Base-by-base conservation (phyloP, 2,329 filamentous ascomycete species). In the Chrysoporthe cubensis region DNA sequence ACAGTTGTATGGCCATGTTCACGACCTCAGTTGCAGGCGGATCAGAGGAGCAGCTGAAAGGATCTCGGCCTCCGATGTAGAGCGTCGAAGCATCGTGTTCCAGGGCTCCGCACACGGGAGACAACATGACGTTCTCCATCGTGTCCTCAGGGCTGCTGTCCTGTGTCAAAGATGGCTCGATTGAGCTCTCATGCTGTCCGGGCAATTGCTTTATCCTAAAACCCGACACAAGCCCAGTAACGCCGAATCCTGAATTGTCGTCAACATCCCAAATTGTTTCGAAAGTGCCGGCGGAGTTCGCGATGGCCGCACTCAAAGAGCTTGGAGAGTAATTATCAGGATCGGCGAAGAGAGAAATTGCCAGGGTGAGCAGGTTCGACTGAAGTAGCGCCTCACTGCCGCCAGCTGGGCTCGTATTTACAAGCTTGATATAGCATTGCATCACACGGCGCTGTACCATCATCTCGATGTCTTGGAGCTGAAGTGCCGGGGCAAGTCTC, bases 191-290 rank as follows among this genome's bases (percentile, higher is more conserved):
- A 67, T 90, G 87, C 74, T 91, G 90, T 40, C 92, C 91, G 16
- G 89, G 89, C 66, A 94, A 84, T 37, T 85, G 87, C 73, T 86
- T 88, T 21, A 94, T 83, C 64, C 90, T 87, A 75, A 96, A 94
- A 0, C 93, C 92, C 32, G 88, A 85, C 1, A 97, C 89, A 32
- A 98, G 82, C 1, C 94, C 93, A 11, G 93, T 97, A 18, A 99
- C 90, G 2, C 96, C 96, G 78, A 97, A 98, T 0, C 94, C 95
- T 73, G 90, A 94, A 75, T 98, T 98, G 77, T 99, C 96, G 9
- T 90, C 91, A 7, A 97, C 88, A 71, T 98, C 95, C 96, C 96
- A 99, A 50, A 99, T 88, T 0, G 90, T 94, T 74, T 99, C 96
- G 74, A 98, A 97, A 2, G 89, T 91, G 6, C 92, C 93, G 1